phyloP scores from a whole-genome alignment of 1,284 basidiomycete species.

The Ganoderma lingzhi region DNA sequence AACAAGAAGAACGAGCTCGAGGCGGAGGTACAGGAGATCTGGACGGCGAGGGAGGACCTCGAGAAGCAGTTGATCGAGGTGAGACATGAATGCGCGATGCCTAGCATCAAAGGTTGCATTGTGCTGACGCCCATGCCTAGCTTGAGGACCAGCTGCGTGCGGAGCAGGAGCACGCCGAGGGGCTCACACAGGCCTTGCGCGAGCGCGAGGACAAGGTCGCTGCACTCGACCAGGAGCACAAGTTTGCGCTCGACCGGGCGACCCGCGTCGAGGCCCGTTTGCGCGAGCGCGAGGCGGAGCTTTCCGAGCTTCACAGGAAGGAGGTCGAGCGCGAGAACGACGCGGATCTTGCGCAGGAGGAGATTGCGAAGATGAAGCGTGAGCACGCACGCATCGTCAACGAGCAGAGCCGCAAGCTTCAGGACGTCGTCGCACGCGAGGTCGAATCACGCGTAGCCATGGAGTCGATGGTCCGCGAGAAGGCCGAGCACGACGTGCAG shows the following conservation, averaged over 20 bases:
- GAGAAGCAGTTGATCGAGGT: conserved; percentile 67
- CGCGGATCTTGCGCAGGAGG: conserved; percentile 60
- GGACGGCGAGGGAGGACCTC: conserved; percentile 55
- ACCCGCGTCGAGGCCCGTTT: conserved; percentile 65
- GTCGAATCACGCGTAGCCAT: conserved; percentile 54
- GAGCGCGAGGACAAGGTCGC: conserved; percentile 64
- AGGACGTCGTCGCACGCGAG: conserved; percentile 57
- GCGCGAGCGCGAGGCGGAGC: conserved; percentile 58
- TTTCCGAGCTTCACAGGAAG: conserved; percentile 49
- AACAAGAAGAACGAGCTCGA: conserved; percentile 62
- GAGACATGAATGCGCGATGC: conserved; percentile 26
- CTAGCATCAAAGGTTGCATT: background rate
- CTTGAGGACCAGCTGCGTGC: conserved; percentile 58
- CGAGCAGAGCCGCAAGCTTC: conserved; percentile 58
- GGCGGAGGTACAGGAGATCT: conserved; percentile 57
- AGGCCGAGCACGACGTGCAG: conserved; percentile 61
- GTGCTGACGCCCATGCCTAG: conserved; percentile 42
- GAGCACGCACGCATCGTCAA: conserved; percentile 60
- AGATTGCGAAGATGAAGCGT: conserved; percentile 59
- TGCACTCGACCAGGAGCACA: conserved; percentile 63
- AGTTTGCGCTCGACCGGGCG: conserved; percentile 58
- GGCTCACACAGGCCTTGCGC: conserved; percentile 57
- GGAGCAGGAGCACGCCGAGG: conserved; percentile 56
- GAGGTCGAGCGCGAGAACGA: conserved; percentile 52
- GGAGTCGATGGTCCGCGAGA: conserved; percentile 57